phyloP scores from a whole-genome alignment of 1,284 basidiomycete species.

The Boletus smithii region DNA sequence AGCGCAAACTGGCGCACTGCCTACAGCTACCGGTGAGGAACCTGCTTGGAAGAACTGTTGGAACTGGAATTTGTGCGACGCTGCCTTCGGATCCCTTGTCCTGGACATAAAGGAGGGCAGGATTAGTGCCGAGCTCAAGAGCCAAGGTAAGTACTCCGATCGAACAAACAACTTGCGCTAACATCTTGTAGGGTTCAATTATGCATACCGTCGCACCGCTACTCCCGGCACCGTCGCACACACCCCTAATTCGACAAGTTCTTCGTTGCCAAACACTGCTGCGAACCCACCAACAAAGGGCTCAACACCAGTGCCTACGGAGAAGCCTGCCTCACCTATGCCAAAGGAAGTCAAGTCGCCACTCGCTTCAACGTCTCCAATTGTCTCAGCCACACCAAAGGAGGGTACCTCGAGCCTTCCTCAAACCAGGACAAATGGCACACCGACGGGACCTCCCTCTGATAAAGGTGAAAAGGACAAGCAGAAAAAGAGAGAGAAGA shows the following conservation, averaged over 20 bases:
- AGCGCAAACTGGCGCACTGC: conserved; percentile 52
- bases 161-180: conserved; percentile 1
- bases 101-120: conserved; percentile 90
- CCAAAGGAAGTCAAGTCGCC: conserved; percentile 34
- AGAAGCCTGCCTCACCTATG: conserved; percentile 41
- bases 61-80: conserved; percentile 98
- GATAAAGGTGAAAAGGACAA: conserved; percentile 50
- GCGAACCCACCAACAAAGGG: conserved; percentile 38
- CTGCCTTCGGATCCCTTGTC: conserved; percentile 85
- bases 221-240: conserved; percentile 43
- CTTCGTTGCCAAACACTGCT: conserved; percentile 34
- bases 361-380: conserved; percentile 22
- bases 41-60: conserved; percentile 96
- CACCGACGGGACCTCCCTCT: conserved; percentile 31
- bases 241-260: conserved; percentile 41
- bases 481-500: conserved; percentile 56
- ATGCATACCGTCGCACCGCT: conserved; percentile 80
- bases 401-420: conserved; percentile 31
- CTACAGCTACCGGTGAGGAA: conserved; percentile 64
- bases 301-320: conserved; percentile 37
- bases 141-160: conserved; percentile 63
- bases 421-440: conserved; percentile 39
- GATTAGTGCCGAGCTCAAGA: conserved; percentile 88
- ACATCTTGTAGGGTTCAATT: conserved; percentile 80
- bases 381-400: conserved; percentile 34